phyloP scores from a whole-genome alignment of 805 yeast genomes.

The Starmerella potacharoeniae region DNA sequence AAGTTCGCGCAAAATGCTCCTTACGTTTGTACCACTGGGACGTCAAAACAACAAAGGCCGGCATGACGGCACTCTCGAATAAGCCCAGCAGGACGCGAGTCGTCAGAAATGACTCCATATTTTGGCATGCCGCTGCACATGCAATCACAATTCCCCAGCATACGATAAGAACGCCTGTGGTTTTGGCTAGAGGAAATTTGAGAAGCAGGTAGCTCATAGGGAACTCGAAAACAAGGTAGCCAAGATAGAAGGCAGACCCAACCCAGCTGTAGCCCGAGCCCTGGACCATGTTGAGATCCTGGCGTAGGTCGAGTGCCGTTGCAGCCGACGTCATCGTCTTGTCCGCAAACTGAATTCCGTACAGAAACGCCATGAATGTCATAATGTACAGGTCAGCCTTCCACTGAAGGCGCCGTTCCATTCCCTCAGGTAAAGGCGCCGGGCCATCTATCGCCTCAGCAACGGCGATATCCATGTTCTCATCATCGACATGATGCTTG shows the following conservation, averaged over 20 bases:
- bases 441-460: background rate
- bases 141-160: constrained; percentile 49
- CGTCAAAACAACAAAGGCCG: constrained; percentile 46
- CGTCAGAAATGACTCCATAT: constrained; percentile 37
- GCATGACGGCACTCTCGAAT: constrained; percentile 43
- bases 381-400: constrained; percentile 11
- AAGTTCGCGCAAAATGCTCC: constrained; percentile 37
- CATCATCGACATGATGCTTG: background rate
- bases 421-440: background rate
- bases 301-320: constrained; percentile 3
- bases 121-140: constrained; percentile 36
- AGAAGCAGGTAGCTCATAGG: constrained; percentile 40
- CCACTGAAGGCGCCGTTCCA: constrained; percentile 5
- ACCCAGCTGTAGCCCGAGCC: constrained; percentile 31
- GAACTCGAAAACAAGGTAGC: constrained; percentile 47
- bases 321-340: constrained; percentile 10
- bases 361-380: constrained; percentile 4
- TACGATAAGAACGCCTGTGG: constrained; percentile 37
- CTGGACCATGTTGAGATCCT: constrained; percentile 6
- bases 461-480: background rate
- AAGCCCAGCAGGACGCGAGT: constrained; percentile 40
- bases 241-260: constrained; percentile 50
- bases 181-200: constrained; percentile 43
- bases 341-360: constrained; percentile 12
- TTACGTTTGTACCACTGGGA: constrained; percentile 44